These are phyloP conservation scores for Scorias spongiosa DNA, from an alignment of 2,329 filamentous ascomycete genomes.

Conservation along the genomic window DNA sequence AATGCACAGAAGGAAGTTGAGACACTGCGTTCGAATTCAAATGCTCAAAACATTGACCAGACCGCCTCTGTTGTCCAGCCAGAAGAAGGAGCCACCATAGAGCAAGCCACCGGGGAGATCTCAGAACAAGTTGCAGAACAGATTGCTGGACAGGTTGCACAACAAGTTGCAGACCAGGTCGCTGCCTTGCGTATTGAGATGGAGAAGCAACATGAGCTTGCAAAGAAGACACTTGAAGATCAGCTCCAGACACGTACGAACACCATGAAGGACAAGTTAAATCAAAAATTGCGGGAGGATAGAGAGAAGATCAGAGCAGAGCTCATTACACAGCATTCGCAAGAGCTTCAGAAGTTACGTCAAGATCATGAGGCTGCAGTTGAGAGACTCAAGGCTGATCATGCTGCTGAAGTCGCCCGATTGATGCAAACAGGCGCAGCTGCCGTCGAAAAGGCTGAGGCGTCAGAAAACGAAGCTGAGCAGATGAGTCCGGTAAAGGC, in stretches of 20 bases:
- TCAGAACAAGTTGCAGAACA: conserved; percentile 29
- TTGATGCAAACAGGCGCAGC: conserved; percentile 17
- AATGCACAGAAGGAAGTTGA: conserved; percentile 32
- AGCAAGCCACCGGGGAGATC: conserved; percentile 30
- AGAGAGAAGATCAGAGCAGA: conserved; percentile 25
- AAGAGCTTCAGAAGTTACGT: conserved; percentile 34
- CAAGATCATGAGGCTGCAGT: conserved; percentile 31
- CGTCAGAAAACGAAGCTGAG: conserved; percentile 19
- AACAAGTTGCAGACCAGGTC: conserved; percentile 30
- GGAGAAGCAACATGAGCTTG: conserved; percentile 21
- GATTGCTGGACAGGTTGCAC: conserved; percentile 26
- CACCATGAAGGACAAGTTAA: conserved; percentile 52
- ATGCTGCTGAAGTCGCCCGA: conserved; percentile 22
- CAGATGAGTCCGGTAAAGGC: conserved; percentile 5
- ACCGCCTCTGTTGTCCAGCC: conserved; percentile 2
- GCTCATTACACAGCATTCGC: conserved; percentile 27
- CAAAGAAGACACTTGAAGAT: conserved; percentile 31
- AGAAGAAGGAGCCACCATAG: conserved; percentile 26
- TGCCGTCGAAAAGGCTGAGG: conserved; percentile 21
- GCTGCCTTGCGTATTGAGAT: conserved; percentile 22
- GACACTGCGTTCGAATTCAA: conserved; percentile 24
- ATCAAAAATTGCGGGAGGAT: conserved; percentile 48
- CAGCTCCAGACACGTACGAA: conserved; percentile 44
- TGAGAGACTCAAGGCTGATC: conserved; percentile 22
- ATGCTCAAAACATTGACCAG: conserved; percentile 5